phyloP scores from a whole-genome alignment of 1,139 yeast species.

The Kodamaea fungicola region DNA sequence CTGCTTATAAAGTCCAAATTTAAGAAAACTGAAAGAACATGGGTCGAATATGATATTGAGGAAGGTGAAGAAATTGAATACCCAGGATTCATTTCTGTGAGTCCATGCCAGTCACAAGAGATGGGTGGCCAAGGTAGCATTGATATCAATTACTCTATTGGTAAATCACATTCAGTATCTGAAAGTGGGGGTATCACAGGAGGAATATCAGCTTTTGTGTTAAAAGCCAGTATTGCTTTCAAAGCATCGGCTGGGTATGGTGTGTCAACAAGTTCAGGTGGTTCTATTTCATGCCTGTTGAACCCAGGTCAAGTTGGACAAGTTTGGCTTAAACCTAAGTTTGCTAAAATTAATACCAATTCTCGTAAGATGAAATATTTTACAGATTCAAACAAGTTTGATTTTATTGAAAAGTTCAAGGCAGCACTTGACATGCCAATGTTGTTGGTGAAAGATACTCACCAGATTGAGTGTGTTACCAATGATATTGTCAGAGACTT shows the following conservation, averaged over 20 bases:
- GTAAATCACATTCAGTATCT: background rate
- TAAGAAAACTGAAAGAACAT: background rate
- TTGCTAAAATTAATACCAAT: slow-evolving; percentile 9
- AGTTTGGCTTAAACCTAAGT: slow-evolving; percentile 19
- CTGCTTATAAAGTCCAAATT: background rate
- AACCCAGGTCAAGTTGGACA: slow-evolving; percentile 20
- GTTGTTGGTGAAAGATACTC: slow-evolving; percentile 11
- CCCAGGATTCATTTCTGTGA: slow-evolving; percentile 22
- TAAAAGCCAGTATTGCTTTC: background rate
- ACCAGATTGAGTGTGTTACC: slow-evolving; percentile 21
- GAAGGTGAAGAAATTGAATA: slow-evolving; percentile 8
- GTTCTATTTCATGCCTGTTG: slow-evolving; percentile 15
- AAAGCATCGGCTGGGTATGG: background rate
- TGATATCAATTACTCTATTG: slow-evolving; percentile 11
- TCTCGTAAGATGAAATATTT: slow-evolving; percentile 14
- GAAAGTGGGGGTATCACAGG: background rate
- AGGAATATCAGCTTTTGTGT: background rate
- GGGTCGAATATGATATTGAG: slow-evolving; percentile 2
- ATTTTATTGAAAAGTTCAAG: slow-evolving; percentile 12
- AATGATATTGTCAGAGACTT: slow-evolving; percentile 19
- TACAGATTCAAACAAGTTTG: slow-evolving; percentile 9
- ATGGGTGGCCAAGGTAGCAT: slow-evolving; percentile 18
- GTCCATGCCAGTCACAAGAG: slow-evolving; percentile 23
- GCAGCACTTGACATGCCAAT: slow-evolving; percentile 9
- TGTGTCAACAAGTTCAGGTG: slow-evolving; percentile 6